Evolutionary conservation across 2,329 filamentous ascomycete genomes (phyloP).

Genomic region (Xenoacremonium recifei): DNA sequence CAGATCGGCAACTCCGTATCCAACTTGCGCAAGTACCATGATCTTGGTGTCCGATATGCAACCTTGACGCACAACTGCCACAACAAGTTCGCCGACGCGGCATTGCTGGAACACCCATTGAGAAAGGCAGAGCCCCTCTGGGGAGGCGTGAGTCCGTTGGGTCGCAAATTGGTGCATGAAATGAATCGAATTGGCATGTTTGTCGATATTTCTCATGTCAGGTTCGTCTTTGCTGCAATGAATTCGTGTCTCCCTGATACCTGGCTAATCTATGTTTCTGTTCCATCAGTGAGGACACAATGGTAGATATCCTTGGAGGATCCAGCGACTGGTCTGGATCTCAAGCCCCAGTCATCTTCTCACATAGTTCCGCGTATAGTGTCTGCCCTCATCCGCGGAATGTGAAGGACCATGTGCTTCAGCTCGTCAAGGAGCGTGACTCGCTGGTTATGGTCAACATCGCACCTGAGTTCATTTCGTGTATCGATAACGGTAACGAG

Average conservation of each 20-base stretch:
- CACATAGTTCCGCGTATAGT: constrained; percentile 77
- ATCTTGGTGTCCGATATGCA: constrained; percentile 79
- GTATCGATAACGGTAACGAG: constrained; percentile 55
- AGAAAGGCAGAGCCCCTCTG: constrained; percentile 57
- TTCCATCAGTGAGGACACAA: constrained; percentile 74
- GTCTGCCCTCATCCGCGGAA: constrained; percentile 89
- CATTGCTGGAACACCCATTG: constrained; percentile 57
- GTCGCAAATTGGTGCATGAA: constrained; percentile 70
- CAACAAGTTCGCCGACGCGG: constrained; percentile 85
- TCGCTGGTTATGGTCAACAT: constrained; percentile 93
- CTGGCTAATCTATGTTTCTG: no score
- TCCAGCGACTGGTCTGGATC: constrained; percentile 66
- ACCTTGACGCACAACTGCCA: constrained; percentile 94
- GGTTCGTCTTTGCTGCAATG: constrained; percentile 24
- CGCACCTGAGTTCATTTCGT: constrained; percentile 77
- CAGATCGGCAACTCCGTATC: constrained; percentile 85
- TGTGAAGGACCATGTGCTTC: constrained; percentile 79
- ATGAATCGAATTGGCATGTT: constrained; percentile 96
- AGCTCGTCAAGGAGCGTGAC: constrained; percentile 69
- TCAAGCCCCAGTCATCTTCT: constrained; percentile 81
- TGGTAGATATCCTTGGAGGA: constrained; percentile 75
- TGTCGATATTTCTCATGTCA: constrained; percentile 80
- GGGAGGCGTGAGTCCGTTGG: constrained; percentile 70
- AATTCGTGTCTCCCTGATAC: no score
- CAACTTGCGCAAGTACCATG: constrained; percentile 72